phyloP scores from a whole-genome alignment of 176 grass and related monocot species.

The Canna indica region DNA sequence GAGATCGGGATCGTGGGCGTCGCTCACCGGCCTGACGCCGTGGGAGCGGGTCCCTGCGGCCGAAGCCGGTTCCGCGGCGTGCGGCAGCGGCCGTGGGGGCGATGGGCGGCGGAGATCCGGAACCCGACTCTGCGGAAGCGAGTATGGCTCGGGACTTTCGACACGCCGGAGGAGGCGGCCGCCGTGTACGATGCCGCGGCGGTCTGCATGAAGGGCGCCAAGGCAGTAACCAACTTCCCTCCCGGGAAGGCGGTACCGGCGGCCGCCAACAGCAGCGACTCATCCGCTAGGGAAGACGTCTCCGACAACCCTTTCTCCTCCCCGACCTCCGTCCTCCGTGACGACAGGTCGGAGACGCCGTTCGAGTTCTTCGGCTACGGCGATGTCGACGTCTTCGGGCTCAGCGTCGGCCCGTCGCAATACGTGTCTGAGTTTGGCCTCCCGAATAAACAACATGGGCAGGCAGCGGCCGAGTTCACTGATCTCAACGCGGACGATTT shows the following conservation, averaged over 20 bases:
- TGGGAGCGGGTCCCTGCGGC: neutral
- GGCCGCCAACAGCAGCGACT: neutral
- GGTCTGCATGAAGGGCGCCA: conserved; percentile 5
- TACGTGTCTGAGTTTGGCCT: conserved; percentile 33
- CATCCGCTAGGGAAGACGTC: neutral
- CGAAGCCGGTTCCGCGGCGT: conserved; percentile 15
- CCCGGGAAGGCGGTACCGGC: neutral
- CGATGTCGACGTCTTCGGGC: conserved; percentile 11
- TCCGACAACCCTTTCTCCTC: conserved; percentile 9
- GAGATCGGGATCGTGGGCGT: conserved; percentile 22
- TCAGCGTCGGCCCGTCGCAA: neutral
- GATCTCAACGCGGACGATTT: conserved; percentile 24
- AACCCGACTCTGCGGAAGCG: conserved; percentile 8
- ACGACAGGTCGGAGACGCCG: neutral
- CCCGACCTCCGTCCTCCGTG: conserved; percentile 21
- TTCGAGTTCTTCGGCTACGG: conserved; percentile 9
- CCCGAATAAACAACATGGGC: conserved; percentile 28
- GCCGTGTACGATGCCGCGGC: conserved; percentile 17
- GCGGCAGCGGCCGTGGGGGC: conserved; percentile 19
- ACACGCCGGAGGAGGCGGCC: conserved; percentile 52
- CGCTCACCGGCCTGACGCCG: neutral
- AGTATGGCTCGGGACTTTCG: conserved; percentile 28
- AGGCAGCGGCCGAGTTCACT: conserved; percentile 31
- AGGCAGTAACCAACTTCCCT: conserved; percentile 20
- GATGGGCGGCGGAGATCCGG: conserved; percentile 24